phyloP scores from a whole-genome alignment of 345 rosid genomes.

The Eutrema heterophyllum region DNA sequence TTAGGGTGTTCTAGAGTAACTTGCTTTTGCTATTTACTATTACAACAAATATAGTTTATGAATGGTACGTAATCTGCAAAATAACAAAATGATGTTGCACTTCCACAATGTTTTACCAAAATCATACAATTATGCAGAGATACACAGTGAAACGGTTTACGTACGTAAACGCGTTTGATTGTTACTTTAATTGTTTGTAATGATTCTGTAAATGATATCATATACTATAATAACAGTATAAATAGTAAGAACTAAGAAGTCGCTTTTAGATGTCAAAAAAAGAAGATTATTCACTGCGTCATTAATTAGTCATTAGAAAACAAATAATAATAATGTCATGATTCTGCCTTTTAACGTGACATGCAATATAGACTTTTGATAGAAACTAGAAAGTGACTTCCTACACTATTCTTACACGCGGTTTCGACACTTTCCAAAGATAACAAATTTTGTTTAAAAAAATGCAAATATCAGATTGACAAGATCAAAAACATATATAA shows the following conservation, averaged over 20 bases:
- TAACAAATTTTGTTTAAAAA: neutral
- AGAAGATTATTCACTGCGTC: neutral
- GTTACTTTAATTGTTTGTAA: neutral
- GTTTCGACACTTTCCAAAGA: slow-evolving; percentile 22
- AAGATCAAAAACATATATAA: neutral
- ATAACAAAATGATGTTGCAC: neutral
- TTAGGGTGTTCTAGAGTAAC: neutral
- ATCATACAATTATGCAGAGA: neutral
- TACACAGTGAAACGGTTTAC: neutral
- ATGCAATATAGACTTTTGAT: slow-evolving; percentile 27
- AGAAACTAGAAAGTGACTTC: slow-evolving; percentile 29
- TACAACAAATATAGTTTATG: too few species aligned
- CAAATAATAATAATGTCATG: slow-evolving; percentile 11
- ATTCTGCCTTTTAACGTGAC: slow-evolving; percentile 30
- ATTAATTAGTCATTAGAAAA: slow-evolving; percentile 2
- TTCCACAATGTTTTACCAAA: neutral
- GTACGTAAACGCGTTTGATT: neutral
- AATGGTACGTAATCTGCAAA: too few species aligned
- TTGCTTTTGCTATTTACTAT: too few species aligned
- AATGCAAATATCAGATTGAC: neutral
- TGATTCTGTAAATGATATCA: slow-evolving; percentile 9
- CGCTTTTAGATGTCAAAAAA: neutral
- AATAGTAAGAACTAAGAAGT: neutral
- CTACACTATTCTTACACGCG: slow-evolving; percentile 34
- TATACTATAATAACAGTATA: slow-evolving; percentile 2